Conservation (phyloP, 2,329 filamentous ascomycete species). For the Talaromyces sp. region DNA sequence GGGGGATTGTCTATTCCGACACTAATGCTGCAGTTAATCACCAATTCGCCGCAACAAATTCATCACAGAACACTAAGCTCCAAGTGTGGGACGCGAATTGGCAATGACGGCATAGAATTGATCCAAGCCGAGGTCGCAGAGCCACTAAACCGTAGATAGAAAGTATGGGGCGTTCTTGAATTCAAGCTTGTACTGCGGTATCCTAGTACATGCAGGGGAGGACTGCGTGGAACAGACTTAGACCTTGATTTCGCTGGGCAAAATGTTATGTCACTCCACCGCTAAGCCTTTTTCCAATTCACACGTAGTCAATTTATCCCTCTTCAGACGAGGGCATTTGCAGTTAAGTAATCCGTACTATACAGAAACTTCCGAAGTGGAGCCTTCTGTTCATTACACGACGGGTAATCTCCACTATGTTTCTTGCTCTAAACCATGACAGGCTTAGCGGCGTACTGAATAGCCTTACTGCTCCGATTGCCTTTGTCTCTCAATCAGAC, state of each 20-base stretch:
- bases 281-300: not conserved
- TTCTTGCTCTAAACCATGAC: slow-evolving; percentile 16
- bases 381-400: slow-evolving; percentile 21
- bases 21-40: not conserved
- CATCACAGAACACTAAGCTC: not conserved
- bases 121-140: slow-evolving; percentile 18
- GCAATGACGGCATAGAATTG: slow-evolving; percentile 32
- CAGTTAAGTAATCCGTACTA: slow-evolving; percentile 18
- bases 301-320: slow-evolving; percentile 16
- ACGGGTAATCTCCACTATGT: slow-evolving; percentile 28
- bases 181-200: not conserved
- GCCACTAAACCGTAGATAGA: slow-evolving; percentile 11
- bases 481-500: slow-evolving; percentile 4
- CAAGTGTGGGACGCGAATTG: slow-evolving; percentile 37
- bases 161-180: slow-evolving; percentile 1
- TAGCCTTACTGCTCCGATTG: slow-evolving; percentile 17
- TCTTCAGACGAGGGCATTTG: slow-evolving; percentile 18
- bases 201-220: slow-evolving; percentile 14
- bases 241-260: not conserved
- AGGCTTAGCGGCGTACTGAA: slow-evolving; percentile 22
- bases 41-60: not conserved
- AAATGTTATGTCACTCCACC: not conserved
- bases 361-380: slow-evolving; percentile 25
- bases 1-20: not conserved
- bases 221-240: not conserved